Percentiles rank a stretch among this genome's conserved stretches.
phyloP scores from a whole-genome alignment of 495 filamentous ascomycete species.

The Cudoniella acicularis region DNA sequence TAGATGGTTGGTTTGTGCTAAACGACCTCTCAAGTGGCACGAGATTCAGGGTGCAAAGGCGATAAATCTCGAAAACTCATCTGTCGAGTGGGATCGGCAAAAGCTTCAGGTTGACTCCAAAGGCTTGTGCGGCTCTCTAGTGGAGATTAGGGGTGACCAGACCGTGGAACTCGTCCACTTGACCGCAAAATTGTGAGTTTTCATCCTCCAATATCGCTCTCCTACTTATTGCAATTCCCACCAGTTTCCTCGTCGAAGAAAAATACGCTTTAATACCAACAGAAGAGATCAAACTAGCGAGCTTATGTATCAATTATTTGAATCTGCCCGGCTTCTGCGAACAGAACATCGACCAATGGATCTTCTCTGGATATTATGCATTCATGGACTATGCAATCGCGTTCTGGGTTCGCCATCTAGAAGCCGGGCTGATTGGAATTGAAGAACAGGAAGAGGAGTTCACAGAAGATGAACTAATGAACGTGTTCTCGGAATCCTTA shows the following conservation, averaged over 20 bases:
- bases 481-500: not conserved
- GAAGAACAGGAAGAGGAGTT: not conserved
- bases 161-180: constrained; percentile 39
- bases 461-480: not conserved
- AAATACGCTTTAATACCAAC: constrained; percentile 14
- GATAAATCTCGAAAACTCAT: constrained; percentile 22
- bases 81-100: not conserved
- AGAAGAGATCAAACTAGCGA: constrained; percentile 29
- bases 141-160: constrained; percentile 34
- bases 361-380: constrained; percentile 26
- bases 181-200: constrained; percentile 39
- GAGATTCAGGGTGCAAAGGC: constrained; percentile 44
- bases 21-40: constrained; percentile 41
- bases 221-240: not conserved
- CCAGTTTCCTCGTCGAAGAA: constrained; percentile 18
- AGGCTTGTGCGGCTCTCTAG: constrained; percentile 42
- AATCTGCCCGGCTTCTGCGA: constrained; percentile 27
- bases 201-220: not conserved
- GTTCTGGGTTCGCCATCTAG: constrained; percentile 36
- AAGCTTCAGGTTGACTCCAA: not conserved
- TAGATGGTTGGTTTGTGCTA: constrained; percentile 40
- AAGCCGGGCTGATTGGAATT: not conserved
- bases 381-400: constrained; percentile 38
- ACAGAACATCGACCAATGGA: constrained; percentile 10
- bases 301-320: constrained; percentile 32